phyloP scores from a whole-genome alignment of 495 filamentous ascomycete species.

The Hyaloscypha variabilis region DNA sequence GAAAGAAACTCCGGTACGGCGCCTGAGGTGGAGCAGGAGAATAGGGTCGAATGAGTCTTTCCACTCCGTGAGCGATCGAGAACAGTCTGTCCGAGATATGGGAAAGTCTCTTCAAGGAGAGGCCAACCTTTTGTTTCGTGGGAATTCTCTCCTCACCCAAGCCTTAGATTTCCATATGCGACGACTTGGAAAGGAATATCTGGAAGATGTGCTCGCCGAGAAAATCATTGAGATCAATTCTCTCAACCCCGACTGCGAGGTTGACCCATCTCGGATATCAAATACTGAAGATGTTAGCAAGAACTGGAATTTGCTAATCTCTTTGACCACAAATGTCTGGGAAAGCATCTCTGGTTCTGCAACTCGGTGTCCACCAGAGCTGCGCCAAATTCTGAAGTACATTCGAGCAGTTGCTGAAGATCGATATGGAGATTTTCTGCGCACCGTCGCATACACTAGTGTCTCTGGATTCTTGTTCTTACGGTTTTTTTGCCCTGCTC shows the following conservation, averaged over 20 bases:
- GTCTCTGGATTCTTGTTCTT: constrained; percentile 97
- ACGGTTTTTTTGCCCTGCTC: constrained; percentile 93
- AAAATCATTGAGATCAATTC: constrained; percentile 86
- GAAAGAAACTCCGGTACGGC: constrained; percentile 70
- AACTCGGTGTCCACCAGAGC: constrained; percentile 75
- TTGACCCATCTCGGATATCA: constrained; percentile 80
- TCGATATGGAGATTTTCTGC: constrained; percentile 92
- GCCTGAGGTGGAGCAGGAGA: constrained; percentile 73
- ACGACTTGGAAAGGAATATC: constrained; percentile 87
- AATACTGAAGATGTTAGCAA: constrained; percentile 73
- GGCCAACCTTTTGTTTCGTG: constrained; percentile 93
- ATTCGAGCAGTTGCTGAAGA: constrained; percentile 94
- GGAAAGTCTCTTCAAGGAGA: constrained; percentile 68
- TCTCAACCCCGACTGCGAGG: constrained; percentile 89
- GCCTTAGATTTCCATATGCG: constrained; percentile 95
- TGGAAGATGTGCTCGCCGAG: constrained; percentile 85
- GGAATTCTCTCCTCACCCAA: constrained; percentile 94
- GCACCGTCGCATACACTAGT: constrained; percentile 92
- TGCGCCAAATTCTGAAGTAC: constrained; percentile 87
- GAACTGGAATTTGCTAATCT: constrained; percentile 82
- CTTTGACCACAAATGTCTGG: constrained; percentile 82
- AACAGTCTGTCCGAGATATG: constrained; percentile 62
- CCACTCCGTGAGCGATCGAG: constrained; percentile 55
- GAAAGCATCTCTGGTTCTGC: constrained; percentile 74
- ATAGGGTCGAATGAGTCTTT: constrained; percentile 80